Evolutionary conservation across 352 stramenopile genomes (phyloP), one percentile per base, ranked within the genome.

Genomic region (Phytopythium delawarense): DNA sequence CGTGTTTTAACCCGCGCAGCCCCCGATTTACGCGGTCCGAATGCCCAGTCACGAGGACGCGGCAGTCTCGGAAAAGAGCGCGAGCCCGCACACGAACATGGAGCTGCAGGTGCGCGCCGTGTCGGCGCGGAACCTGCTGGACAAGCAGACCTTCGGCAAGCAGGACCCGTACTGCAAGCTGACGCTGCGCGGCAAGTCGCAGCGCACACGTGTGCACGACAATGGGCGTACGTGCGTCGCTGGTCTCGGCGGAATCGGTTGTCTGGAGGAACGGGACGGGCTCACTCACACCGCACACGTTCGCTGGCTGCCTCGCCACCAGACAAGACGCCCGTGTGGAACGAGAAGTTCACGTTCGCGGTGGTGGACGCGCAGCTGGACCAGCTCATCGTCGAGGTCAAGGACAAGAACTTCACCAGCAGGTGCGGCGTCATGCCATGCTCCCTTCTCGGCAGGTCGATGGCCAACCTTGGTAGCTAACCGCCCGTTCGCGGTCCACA

Each of bases 71-170:
- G 35, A 40, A 40, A 40, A 40, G 35, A 40, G 35, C 35, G 5
- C 35, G 35, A 40, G 9, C 2, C 35, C 35, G 35, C 35, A 34
- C 58, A 20, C 6, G 6, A 28, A 15, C 57, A 87, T 89, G 76
- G 84, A 94, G 59, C 79, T 94, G 1, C 83, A 94, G 61, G 75
- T 94, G 20, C 83, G 86, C 63, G 78, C 77, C 57, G 87, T 90
- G 62, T 89, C 78, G 49, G 86, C 79, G 54, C 83, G 84, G 32
- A 92, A 94, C 68, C 71, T 94, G 39, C 61, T 90, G 23, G 82
- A 92, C 72, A 91, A 91, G 65, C 86, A 94, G 70, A 92, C 81
- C 4, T 92, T 94, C 58, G 85, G 85, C 62, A 90, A 88, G 58
- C 85, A 94, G 59, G 85, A 94, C 59, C 85, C 83, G 16, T 94